A percentile compares a stretch with the other conserved stretches of the same genome.
These are phyloP conservation scores for Cercis canadensis DNA, from an alignment of 306 rosid genomes.

Conservation along the genomic window DNA sequence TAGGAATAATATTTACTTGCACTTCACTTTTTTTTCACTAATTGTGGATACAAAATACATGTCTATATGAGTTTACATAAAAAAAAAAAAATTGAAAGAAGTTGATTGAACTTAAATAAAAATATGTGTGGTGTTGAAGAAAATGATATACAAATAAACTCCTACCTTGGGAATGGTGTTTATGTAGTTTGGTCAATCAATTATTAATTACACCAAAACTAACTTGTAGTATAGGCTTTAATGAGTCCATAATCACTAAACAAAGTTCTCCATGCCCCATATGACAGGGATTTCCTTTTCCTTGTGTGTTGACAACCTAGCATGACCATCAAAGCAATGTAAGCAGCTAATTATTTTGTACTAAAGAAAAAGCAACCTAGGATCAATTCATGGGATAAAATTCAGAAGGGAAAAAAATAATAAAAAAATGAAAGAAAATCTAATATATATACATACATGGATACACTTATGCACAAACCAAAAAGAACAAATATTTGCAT, in stretches of 20 bases:
- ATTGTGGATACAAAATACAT: no score
- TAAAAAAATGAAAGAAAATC: constrained; percentile 12
- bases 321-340: constrained; percentile 24
- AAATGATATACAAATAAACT: no score
- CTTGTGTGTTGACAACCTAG: constrained; percentile 7
- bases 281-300: constrained; percentile 15
- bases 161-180: not conserved
- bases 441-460: not conserved
- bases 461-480: constrained; percentile 14
- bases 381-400: constrained; percentile 26
- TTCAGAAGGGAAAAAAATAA: not conserved
- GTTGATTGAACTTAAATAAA: no score
- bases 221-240: constrained; percentile 25
- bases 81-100: no score
- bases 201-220: constrained; percentile 21
- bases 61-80: no score
- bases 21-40: no score
- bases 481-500: constrained; percentile 11
- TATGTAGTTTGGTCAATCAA: constrained; percentile 7
- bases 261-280: constrained; percentile 6
- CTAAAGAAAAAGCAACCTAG: not conserved
- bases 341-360: not conserved
- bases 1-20: no score
- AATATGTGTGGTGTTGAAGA: no score
- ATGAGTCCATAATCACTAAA: constrained; percentile 23